phyloP scores from a whole-genome alignment of 2,329 filamentous ascomycete species.

The Xylaria sp. region DNA sequence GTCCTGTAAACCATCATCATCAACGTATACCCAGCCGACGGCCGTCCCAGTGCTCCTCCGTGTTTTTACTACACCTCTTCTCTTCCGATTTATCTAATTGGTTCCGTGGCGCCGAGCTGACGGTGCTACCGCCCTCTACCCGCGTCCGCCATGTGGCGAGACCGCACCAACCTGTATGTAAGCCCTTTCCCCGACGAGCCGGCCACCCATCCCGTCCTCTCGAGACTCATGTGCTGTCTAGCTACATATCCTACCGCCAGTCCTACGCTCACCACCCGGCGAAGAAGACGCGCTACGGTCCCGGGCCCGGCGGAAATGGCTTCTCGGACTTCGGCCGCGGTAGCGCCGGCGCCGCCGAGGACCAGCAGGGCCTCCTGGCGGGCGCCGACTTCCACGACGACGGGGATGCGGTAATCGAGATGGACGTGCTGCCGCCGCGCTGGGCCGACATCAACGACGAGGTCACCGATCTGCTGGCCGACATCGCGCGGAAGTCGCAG shows the following conservation, averaged over 20 bases:
- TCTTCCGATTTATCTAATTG: conserved; percentile 1
- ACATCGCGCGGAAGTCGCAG: conserved; percentile 81
- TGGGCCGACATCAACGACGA: conserved; percentile 97
- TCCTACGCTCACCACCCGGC: conserved; percentile 94
- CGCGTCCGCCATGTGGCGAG: conserved; percentile 90
- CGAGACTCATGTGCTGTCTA: conserved; percentile 42
- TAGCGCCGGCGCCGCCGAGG: conserved; percentile 48
- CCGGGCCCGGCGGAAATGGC: conserved; percentile 56
- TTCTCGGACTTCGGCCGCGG: conserved; percentile 63
- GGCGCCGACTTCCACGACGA: conserved; percentile 78
- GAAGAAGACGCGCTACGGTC: conserved; percentile 75
- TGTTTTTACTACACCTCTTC: conserved; percentile 5
- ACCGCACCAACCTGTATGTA: conserved; percentile 94
- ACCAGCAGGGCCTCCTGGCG: conserved; percentile 80
- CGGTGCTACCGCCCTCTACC: conserved; percentile 30
- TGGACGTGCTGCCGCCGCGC: conserved; percentile 92
- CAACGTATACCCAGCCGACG: not conserved
- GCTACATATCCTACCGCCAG: conserved; percentile 98
- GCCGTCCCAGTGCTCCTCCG: not conserved
- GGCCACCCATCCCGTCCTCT: conserved; percentile 6
- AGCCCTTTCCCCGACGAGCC: conserved; percentile 22
- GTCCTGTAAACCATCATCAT: conserved; percentile 3
- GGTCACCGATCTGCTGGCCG: conserved; percentile 78
- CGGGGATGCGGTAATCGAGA: conserved; percentile 94
- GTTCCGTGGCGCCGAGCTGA: conserved; percentile 27